Evolutionary conservation across 306 rosid species (phyloP).

Genomic region (Sphenostylis stenocarpa): DNA sequence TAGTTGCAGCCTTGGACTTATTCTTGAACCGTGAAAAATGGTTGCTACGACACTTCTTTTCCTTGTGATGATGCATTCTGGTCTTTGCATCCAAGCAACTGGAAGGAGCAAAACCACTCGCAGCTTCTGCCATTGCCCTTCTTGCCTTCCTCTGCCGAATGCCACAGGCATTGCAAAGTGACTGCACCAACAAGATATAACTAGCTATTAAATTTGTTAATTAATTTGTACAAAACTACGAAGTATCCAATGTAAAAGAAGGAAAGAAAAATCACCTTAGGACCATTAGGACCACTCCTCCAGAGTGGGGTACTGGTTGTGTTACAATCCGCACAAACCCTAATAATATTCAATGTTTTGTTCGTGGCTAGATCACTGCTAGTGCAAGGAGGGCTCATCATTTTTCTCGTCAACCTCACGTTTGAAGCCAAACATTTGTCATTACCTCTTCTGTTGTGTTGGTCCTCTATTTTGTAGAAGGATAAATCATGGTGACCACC

Average conservation of each 20-base stretch:
- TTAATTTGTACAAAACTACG: background rate
- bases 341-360: slow-evolving; percentile 24
- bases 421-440: slow-evolving; percentile 67
- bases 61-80: slow-evolving; percentile 43
- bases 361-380: background rate
- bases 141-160: slow-evolving; percentile 84
- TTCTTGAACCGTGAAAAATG: slow-evolving; percentile 39
- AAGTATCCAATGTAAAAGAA: background rate
- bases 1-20: slow-evolving; percentile 34
- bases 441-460: slow-evolving; percentile 20
- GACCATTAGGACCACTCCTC: slow-evolving; percentile 96
- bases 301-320: slow-evolving; percentile 84
- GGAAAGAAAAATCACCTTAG: slow-evolving; percentile 55
- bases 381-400: slow-evolving; percentile 35
- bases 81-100: slow-evolving; percentile 11
- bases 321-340: slow-evolving; percentile 86
- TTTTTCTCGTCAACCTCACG: slow-evolving; percentile 65
- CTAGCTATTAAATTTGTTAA: background rate
- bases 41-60: slow-evolving; percentile 45
- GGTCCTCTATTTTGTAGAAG: background rate
- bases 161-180: slow-evolving; percentile 94
- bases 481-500: slow-evolving; percentile 7
- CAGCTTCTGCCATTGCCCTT: slow-evolving; percentile 69
- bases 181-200: slow-evolving; percentile 45
- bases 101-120: slow-evolving; percentile 17